A percentile compares a stretch with the other conserved stretches of the same genome.
phyloP scores from a whole-genome alignment of 176 grass and related monocot genomes.

The Phoenix dactylifera region DNA sequence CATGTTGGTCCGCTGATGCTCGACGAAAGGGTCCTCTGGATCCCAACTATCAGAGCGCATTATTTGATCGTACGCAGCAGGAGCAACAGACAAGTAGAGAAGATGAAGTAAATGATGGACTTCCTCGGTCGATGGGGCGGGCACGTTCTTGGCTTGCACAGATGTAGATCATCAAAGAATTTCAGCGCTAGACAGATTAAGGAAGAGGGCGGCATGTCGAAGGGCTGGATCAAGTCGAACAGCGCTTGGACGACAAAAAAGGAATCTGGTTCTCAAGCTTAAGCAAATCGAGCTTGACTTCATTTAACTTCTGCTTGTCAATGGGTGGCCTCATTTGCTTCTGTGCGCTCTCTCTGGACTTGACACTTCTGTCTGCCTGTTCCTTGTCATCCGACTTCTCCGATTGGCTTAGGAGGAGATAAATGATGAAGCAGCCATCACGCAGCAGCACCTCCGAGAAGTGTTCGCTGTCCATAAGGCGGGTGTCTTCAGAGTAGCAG shows the following conservation, averaged over 20 bases:
- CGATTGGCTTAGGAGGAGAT: conserved; percentile 4
- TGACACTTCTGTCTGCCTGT: neutral
- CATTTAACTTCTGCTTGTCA: conserved; percentile 4
- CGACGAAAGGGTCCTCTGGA: neutral
- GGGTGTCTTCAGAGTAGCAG: conserved; percentile 10
- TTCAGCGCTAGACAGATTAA: conserved; percentile 1
- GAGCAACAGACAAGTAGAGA: conserved; percentile 2
- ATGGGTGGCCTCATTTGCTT: conserved; percentile 3
- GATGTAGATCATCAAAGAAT: conserved; percentile 9
- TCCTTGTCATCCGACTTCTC: conserved; percentile 5
- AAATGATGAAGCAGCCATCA: conserved; percentile 20
- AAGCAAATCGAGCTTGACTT: conserved; percentile 13
- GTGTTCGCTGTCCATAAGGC: conserved; percentile 10
- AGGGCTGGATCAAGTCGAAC: conserved; percentile 10
- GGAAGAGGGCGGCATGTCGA: neutral
- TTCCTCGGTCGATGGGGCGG: neutral
- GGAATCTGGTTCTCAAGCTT: conserved; percentile 21
- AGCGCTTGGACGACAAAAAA: conserved; percentile 4
- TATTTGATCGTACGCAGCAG: neutral
- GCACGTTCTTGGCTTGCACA: neutral
- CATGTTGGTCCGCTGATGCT: conserved; percentile 1
- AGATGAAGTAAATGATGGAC: conserved; percentile 16
- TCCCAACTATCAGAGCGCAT: conserved; percentile 1
- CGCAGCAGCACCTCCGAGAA: conserved; percentile 8
- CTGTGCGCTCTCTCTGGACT: too few species aligned